Evolutionary conservation across 306 rosid genomes (phyloP).

Genomic region (Rosa multiflora): DNA sequence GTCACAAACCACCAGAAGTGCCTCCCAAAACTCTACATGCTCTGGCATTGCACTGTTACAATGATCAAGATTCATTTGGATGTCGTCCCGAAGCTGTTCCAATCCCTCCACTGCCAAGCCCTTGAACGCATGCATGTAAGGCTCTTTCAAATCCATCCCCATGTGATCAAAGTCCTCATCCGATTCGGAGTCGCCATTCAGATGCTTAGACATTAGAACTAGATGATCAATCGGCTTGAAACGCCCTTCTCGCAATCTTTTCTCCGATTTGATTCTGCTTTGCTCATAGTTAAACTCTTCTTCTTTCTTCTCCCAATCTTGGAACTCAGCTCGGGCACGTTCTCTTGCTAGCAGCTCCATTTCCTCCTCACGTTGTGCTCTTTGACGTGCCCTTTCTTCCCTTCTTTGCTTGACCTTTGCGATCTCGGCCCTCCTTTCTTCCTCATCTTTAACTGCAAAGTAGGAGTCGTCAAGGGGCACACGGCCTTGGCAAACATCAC

Average conservation of each 20-base stretch:
- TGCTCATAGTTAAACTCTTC: slow-evolving; percentile 99
- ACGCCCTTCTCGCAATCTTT: slow-evolving; percentile 95
- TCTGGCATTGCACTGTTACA: slow-evolving; percentile 79
- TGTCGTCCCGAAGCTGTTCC: slow-evolving; percentile 91
- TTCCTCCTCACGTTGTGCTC: slow-evolving; percentile 92
- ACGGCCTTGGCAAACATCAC: slow-evolving; percentile 70
- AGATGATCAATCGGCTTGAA: slow-evolving; percentile 68
- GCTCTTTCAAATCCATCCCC: slow-evolving; percentile 61
- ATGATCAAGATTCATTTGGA: slow-evolving; percentile 89
- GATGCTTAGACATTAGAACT: slow-evolving; percentile 69
- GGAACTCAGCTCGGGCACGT: slow-evolving; percentile 94
- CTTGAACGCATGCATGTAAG: slow-evolving; percentile 82
- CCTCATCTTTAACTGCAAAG: slow-evolving; percentile 71
- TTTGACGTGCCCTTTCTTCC: slow-evolving; percentile 95
- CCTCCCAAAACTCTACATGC: slow-evolving; percentile 91
- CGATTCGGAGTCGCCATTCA: slow-evolving; percentile 45
- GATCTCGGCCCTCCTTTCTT: slow-evolving; percentile 87
- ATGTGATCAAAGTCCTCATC: slow-evolving; percentile 65
- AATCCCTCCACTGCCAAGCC: slow-evolving; percentile 90
- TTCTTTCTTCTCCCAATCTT: slow-evolving; percentile 97
- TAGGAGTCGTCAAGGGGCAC: slow-evolving; percentile 49
- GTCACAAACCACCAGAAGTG: slow-evolving; percentile 82
- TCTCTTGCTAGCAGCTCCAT: slow-evolving; percentile 95
- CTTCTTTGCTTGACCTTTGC: slow-evolving; percentile 94
- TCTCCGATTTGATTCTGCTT: slow-evolving; percentile 93